Evolutionary conservation across 2,329 filamentous ascomycete species (phyloP).

Genomic region (Colletotrichum karsti): DNA sequence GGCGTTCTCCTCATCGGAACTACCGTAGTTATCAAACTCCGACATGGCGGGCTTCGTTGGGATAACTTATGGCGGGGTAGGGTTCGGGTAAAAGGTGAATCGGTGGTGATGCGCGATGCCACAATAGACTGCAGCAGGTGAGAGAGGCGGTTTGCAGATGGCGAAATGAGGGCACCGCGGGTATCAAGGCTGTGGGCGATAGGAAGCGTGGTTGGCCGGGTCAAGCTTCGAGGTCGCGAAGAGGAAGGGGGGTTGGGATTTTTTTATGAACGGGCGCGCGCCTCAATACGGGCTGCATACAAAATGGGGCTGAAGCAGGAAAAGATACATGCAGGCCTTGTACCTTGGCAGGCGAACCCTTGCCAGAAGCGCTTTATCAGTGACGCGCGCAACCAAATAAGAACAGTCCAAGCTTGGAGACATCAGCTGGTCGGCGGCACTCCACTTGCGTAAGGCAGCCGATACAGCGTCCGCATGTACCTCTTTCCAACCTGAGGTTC

Average conservation of each 20-base stretch:
- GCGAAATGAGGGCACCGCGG: conserved; percentile 2
- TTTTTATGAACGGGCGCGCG: conserved; percentile 24
- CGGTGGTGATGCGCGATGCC: not conserved
- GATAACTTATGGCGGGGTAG: conserved; percentile 17
- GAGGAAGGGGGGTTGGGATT: conserved; percentile 28
- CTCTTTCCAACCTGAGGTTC: not conserved
- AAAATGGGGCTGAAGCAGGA: conserved; percentile 26
- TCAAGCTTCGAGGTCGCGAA: conserved; percentile 20
- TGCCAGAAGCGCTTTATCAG: conserved; percentile 21
- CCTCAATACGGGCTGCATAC: conserved; percentile 6
- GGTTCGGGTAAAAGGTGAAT: not conserved
- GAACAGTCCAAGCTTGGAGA: conserved; percentile 16
- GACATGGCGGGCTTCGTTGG: conserved; percentile 59
- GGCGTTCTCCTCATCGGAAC: conserved; percentile 81
- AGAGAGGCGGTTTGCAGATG: conserved; percentile 13
- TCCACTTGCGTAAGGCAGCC: not conserved
- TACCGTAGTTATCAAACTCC: conserved; percentile 75
- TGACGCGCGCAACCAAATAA: conserved; percentile 20
- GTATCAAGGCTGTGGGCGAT: conserved; percentile 19
- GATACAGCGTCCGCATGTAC: not conserved
- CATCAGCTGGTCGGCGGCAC: conserved; percentile 19
- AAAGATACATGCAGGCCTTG: conserved; percentile 7
- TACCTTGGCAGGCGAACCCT: conserved; percentile 26
- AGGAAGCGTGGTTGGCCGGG: conserved; percentile 5
- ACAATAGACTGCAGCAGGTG: not conserved